Evolutionary conservation across 805 yeast species (phyloP), one percentile per base, ranked within the genome.

Genomic region (Pichia phayaonensis): DNA sequence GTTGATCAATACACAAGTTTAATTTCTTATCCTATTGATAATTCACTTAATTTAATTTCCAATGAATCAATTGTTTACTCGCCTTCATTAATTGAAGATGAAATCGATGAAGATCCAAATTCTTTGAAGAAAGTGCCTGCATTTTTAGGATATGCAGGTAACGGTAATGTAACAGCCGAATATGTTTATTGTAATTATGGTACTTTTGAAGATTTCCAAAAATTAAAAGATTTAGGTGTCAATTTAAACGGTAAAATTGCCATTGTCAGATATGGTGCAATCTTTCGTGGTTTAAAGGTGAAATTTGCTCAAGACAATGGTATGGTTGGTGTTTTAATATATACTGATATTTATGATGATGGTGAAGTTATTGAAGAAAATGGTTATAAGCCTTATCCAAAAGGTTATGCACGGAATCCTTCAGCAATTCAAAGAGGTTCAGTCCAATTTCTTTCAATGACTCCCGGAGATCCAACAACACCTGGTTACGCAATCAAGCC

Each of bases 381-480:
- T 51, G 89, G 87, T 5, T 81, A 72, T 61, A 65, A 75, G 56
- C 69, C 87, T 2, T 86, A 86, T 57, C 95, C 94, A 2, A 63
- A 79, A 2, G 94, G 94, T 2, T 85, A 84, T 1, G 90, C 90
- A 0, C 74, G 94, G 55, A 81, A 86, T 61, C 90, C 90, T 38
- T 77, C 84, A 8, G 70, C 85, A 15, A 83, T 86, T 29, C 90
- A 86, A 68, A 73, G 94, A 58, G 94, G 94, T 1, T 80, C 87
- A 42, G 86, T 83, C 5, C 80, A 77, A 63, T 85, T 76, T 60
- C 66, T 84, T 31, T 74, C 85, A 5, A 64, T 63, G 45, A 68
- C 72, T 4, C 90, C 90, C 1, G 94, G 94, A 34, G 94, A 85
- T 60, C 94, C 94, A 18, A 77, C 90, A 0, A 80, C 90, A 1